These are phyloP conservation scores for Solanum lycopersicoides DNA, from an alignment of 257 asterid species.

Conservation along the genomic window DNA sequence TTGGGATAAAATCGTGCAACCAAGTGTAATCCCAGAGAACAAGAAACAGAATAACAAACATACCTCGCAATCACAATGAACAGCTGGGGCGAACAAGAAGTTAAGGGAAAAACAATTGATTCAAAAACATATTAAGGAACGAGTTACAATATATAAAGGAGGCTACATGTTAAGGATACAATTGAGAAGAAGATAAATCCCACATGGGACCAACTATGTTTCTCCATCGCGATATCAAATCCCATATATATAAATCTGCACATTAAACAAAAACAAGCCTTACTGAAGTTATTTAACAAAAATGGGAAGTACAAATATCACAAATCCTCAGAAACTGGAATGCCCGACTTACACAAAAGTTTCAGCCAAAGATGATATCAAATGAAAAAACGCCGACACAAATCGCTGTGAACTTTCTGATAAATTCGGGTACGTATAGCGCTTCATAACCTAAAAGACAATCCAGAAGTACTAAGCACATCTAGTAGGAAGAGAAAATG, in stretches of 20 bases:
- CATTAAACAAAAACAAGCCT: conserved; percentile 3
- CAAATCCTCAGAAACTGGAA: conserved; percentile 1
- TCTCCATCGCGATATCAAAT: conserved; percentile 94
- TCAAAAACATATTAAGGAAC: conserved; percentile 4
- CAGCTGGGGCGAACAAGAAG: conserved; percentile 42
- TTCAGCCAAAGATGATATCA: conserved; percentile 94
- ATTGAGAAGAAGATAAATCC: conserved; percentile 97
- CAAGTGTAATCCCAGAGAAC: neutral
- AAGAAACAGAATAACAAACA: conserved; percentile 2
- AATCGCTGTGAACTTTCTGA: conserved; percentile 93
- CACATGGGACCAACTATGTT: conserved; percentile 96
- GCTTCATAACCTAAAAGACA: conserved; percentile 90
- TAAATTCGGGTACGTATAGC: conserved; percentile 76
- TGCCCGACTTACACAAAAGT: conserved; percentile 72
- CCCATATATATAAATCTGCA: conserved; percentile 99
- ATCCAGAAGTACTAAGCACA: neutral
- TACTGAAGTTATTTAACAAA: conserved; percentile 8
- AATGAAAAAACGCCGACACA: conserved; percentile 93
- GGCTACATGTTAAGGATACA: conserved; percentile 54
- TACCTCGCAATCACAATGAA: conserved; percentile 96
- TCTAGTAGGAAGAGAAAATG: neutral
- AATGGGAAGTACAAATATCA: neutral
- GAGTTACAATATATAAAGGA: neutral
- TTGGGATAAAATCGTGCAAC: neutral
- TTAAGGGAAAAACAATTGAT: conserved; percentile 32